These are phyloP conservation scores for Trifolium subterraneum DNA, from an alignment of 306 rosid genomes.

Conservation along the genomic window DNA sequence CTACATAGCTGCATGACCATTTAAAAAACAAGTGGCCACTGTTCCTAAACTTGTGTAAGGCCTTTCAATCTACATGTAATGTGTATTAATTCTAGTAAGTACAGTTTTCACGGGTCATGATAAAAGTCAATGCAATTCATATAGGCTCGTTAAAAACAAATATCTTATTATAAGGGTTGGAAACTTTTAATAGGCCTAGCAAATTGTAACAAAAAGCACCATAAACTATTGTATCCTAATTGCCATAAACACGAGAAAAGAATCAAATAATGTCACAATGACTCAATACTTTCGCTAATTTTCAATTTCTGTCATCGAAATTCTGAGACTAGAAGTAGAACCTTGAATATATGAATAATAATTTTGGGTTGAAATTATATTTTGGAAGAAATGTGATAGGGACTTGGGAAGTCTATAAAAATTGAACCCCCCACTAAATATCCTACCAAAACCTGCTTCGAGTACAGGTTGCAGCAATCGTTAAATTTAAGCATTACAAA, in stretches of 20 bases:
- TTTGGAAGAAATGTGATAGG: slow-evolving; percentile 14
- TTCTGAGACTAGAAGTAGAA: background rate
- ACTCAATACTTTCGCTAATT: background rate
- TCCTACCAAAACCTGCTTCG: background rate
- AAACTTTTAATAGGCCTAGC: background rate
- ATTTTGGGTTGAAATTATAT: no score
- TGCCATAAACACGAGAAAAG: background rate
- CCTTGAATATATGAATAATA: background rate
- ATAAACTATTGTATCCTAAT: background rate
- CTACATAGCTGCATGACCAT: background rate
- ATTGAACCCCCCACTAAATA: slow-evolving; percentile 5
- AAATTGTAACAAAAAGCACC: background rate
- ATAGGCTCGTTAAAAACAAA: background rate
- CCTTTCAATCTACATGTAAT: background rate
- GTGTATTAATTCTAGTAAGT: background rate
- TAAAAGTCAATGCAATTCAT: background rate
- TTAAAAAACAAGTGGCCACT: background rate
- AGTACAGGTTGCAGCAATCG: background rate
- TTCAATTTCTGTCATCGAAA: background rate
- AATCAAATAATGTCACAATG: background rate
- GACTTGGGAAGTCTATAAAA: background rate
- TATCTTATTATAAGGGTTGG: background rate
- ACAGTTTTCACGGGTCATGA: no score
- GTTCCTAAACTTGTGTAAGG: background rate
- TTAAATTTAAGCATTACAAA: slow-evolving; percentile 6